These are phyloP conservation scores for Penicillium nucicola DNA, from an alignment of 495 filamentous ascomycete species.

Conservation along the genomic window DNA sequence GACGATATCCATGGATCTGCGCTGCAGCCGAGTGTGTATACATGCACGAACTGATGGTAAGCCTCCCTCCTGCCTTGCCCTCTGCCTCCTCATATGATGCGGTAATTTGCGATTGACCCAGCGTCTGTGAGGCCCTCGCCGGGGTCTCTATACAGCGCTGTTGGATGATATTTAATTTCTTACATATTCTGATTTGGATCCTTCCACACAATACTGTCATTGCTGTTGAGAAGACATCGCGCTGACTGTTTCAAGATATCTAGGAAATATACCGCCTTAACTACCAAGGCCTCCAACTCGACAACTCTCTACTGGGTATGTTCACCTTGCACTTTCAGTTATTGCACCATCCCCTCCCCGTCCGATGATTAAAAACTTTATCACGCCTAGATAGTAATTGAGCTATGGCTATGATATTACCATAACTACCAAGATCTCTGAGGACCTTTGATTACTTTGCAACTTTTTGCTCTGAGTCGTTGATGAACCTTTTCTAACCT, in stretches of 20 bases:
- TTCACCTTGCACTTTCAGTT: conserved; percentile 1
- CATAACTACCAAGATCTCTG: conserved; percentile 84
- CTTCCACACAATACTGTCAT: conserved; percentile 8
- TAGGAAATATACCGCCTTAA: conserved; percentile 2
- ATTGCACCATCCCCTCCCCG: conserved; percentile 8
- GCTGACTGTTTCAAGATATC: conserved; percentile 32
- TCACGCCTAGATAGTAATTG: conserved; percentile 83
- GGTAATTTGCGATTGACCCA: conserved; percentile 98
- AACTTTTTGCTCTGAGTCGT: conserved; percentile 6
- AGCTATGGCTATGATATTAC: conserved; percentile 65
- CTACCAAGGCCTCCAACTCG: not conserved
- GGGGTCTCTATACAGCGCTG: conserved; percentile 71
- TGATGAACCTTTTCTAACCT: conserved; percentile 29
- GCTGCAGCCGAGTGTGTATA: not conserved
- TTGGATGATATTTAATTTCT: conserved; percentile 88
- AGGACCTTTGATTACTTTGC: conserved; percentile 41
- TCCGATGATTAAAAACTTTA: conserved; percentile 73
- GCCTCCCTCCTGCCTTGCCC: conserved; percentile 8
- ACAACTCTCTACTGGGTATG: conserved; percentile 14
- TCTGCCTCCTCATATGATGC: conserved; percentile 62
- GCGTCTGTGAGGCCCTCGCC: conserved; percentile 79
- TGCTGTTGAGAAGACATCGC: conserved; percentile 6
- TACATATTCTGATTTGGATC: conserved; percentile 85
- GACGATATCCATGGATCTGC: no score
- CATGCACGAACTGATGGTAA: conserved; percentile 23